Base-by-base conservation (phyloP, 2,329 filamentous ascomycete genomes). In the Microdochium paspali region DNA sequence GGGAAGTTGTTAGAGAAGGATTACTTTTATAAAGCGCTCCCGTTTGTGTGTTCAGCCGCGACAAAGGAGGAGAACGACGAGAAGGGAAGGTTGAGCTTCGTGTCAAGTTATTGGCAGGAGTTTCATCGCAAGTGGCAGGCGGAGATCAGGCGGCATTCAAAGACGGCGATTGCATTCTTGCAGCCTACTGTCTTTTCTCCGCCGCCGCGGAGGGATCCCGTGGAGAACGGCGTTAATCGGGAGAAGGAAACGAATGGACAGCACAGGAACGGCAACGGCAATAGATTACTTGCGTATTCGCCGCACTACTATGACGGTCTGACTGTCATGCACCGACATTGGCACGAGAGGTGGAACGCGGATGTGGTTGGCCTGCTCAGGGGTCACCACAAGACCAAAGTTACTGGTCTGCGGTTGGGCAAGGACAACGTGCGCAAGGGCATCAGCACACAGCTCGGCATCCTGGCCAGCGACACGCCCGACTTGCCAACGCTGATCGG, bases 261-360 rank as follows among this genome's bases (percentile, higher is more conserved):
- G 13, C 5, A 18, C 13, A 15, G 13, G 13, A 35, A 35, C 31
- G 18, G 31, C 13, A 15, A 12, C 4, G 31, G n/a, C n/a, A 35
- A 40, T 20, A 7, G 35, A 9, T 45, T 53, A 7, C 49, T 50
- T 43, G 53, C 51, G 6, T 56, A 56, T 50, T 54, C 52, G 30
- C 55, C 55, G 3, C 56, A 58, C 39, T 58, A 54, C 49, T 58
- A 58, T 46, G 56, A 58, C 42, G 54, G 52, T 2, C 44, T 58
- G 10, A 58, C 56, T 4, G 44, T 58, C 13, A 56, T 57, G 56
- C 54, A 50, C 30, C 44, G 50, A 23, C 56, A 55, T 23, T 58
- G 55, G 56, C 52, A 58, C 46, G 53, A 49, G 46, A 40, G 49
- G 31, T 58, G 55, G 54, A 57, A 58, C 44, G 51, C 54, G 24